Evolutionary conservation across 148 eudicot genomes (phyloP), one percentile per base, ranked within the genome.

Genomic region (Amaranthus cruentus): DNA sequence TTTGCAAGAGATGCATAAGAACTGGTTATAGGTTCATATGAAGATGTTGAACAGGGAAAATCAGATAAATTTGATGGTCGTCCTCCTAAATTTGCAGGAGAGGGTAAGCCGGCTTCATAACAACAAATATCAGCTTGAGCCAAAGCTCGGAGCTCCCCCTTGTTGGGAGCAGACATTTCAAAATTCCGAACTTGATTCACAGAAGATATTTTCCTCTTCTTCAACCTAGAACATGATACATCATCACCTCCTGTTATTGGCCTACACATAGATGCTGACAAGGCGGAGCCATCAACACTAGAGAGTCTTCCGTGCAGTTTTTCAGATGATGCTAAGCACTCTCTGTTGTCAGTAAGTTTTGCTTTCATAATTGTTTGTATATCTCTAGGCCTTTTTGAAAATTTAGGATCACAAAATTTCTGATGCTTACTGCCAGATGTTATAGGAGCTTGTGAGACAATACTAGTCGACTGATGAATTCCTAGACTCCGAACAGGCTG

Each of bases 1-100:
- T 78, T 86, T 14, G 65, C 77, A 80, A 53, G 57, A 71, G 77
- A 70, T 47, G 69, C 12, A 74, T 71, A 72, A 49, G 71, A 70
- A 44, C 71, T 76, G 54, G 65, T 47, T 66, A 69, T 52, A 14
- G 77, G 65, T 59, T 66, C 78, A 62, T 18, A 73, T 15, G 75
- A 65, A 14, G 75, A 70, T 62, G 68, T 71, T 70, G 75, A 69
- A 59, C 75, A 66, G 60, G 69, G 73, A 75, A 62, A 68, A 50
- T 59, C 63, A 28, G 42, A 52, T 66, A 43, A 66, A 46, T 69
- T 65, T 6, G 77, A 72, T 53, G 78, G 73, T 7, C 18, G 61
- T 50, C 74, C 47, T 18, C 60, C 51, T 44, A 48, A 46, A 38
- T 63, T 72, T 50, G 72, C 60, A 43, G 55, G 38, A 61, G 86